Conservation (phyloP, 2,329 filamentous ascomycete genomes). For the Fusarium tricinctum region DNA sequence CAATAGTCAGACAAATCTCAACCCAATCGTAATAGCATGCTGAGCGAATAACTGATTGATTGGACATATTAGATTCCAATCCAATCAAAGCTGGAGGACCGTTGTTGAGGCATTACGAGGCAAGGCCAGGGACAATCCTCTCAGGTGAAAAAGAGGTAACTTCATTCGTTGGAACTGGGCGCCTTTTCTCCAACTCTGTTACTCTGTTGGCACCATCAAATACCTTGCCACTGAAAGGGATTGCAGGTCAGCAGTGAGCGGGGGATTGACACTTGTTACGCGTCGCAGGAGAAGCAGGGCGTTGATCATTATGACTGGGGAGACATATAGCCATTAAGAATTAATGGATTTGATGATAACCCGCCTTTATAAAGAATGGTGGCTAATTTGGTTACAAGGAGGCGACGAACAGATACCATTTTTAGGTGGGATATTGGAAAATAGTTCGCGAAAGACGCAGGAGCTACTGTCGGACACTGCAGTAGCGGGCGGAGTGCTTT, state of each 20-base stretch:
- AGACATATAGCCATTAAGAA: constrained; percentile 10
- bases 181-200: constrained; percentile 32
- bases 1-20: constrained; percentile 36
- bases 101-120: constrained; percentile 43
- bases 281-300: constrained; percentile 4
- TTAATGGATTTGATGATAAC: constrained; percentile 6
- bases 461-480: constrained; percentile 46
- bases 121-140: constrained; percentile 33
- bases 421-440: constrained; percentile 23
- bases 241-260: constrained; percentile 26
- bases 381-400: constrained; percentile 23
- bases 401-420: constrained; percentile 17
- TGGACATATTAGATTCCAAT: constrained; percentile 16
- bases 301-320: constrained; percentile 11
- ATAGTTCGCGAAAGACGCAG: constrained; percentile 37
- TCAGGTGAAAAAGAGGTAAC: constrained; percentile 19
- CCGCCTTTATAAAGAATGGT: constrained; percentile 16
- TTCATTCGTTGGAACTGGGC: constrained; percentile 32
- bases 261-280: constrained; percentile 18
- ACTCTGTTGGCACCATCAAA: constrained; percentile 39
- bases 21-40: constrained; percentile 43
- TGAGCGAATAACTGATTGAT: constrained; percentile 32
- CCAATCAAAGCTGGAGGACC: constrained; percentile 35
- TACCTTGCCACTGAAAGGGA: constrained; percentile 27
- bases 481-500: constrained; percentile 49